Conservation (phyloP, 2,329 filamentous ascomycete genomes). For the Xylaria digitata region DNA sequence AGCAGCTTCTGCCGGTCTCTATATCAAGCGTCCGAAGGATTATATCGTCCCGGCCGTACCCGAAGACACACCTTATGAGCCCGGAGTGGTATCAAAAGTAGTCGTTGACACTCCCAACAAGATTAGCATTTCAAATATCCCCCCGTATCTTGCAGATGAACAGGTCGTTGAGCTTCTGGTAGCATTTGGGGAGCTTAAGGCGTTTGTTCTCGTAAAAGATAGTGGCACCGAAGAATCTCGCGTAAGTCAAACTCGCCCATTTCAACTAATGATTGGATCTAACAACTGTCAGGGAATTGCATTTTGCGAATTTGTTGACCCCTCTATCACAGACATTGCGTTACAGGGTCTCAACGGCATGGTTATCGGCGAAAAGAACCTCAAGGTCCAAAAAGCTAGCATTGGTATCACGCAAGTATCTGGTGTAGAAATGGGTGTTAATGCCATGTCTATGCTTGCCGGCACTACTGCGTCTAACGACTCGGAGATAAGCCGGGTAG, state of each 20-base stretch:
- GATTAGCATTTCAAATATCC: constrained; percentile 91
- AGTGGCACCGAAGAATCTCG: constrained; percentile 85
- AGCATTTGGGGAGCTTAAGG: constrained; percentile 92
- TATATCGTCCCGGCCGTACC: constrained; percentile 90
- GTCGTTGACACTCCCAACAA: constrained; percentile 96
- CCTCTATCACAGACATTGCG: constrained; percentile 81
- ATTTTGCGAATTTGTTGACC: constrained; percentile 93
- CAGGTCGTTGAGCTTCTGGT: constrained; percentile 91
- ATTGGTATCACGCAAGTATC: constrained; percentile 93
- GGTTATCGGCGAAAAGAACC: constrained; percentile 86
- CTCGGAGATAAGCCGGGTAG: constrained; percentile 81
- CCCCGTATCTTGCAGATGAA: constrained; percentile 86
- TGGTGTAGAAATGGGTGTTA: constrained; percentile 93
- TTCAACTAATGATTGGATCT: constrained; percentile 36
- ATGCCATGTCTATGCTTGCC: constrained; percentile 97
- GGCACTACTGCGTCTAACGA: constrained; percentile 81
- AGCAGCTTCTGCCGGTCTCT: constrained; percentile 69
- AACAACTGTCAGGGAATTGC: constrained; percentile 78
- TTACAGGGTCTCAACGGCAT: constrained; percentile 93
- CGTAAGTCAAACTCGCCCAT: constrained; percentile 64
- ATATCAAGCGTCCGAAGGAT: constrained; percentile 90
- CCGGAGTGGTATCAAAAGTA: constrained; percentile 79
- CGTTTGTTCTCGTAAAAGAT: constrained; percentile 91
- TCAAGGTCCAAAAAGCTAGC: constrained; percentile 89
- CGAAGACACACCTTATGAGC: constrained; percentile 78